Conservation (phyloP, 139 green algal species). For the Coelastrella sp. region DNA sequence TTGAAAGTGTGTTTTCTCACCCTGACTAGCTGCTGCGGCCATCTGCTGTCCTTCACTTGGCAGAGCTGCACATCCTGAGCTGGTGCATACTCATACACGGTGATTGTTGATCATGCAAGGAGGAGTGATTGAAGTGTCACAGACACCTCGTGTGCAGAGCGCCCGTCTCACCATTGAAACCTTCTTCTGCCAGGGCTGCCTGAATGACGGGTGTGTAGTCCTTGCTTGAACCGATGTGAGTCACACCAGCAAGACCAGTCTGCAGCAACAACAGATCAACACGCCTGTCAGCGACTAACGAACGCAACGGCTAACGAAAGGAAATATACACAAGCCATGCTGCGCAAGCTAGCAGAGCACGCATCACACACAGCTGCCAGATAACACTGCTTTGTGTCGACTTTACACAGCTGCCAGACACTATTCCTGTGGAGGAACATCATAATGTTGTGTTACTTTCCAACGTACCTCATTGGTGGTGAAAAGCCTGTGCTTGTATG, state of each 20-base stretch:
- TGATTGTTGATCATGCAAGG: too few relatives aligned
- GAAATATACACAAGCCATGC: background rate
- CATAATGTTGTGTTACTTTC: background rate
- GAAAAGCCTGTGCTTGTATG: conserved; percentile 75
- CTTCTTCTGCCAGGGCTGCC: conserved; percentile 53
- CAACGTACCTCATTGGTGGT: conserved; percentile 73
- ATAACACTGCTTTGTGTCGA: background rate
- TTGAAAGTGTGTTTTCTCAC: too few relatives aligned
- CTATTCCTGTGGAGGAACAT: background rate
- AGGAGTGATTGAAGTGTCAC: background rate
- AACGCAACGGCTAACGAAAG: background rate
- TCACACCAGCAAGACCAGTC: conserved; percentile 61
- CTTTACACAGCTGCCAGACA: background rate
- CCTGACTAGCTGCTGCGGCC: too few relatives aligned
- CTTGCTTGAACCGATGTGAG: conserved; percentile 59
- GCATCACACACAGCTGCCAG: too few relatives aligned
- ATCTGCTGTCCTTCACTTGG: too few relatives aligned
- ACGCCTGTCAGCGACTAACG: background rate
- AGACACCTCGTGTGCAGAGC: background rate
- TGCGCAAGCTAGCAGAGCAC: too few relatives aligned
- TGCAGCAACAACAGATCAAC: conserved; percentile 17
- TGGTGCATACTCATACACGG: too few relatives aligned
- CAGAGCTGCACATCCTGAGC: too few relatives aligned
- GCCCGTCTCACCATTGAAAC: background rate
- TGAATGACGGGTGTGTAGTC: conserved; percentile 67